Percentiles rank a stretch among this genome's conserved stretches.
Evolutionary conservation across 2,329 filamentous ascomycete genomes (phyloP).

Genomic region (Leptographium galeiforme): DNA sequence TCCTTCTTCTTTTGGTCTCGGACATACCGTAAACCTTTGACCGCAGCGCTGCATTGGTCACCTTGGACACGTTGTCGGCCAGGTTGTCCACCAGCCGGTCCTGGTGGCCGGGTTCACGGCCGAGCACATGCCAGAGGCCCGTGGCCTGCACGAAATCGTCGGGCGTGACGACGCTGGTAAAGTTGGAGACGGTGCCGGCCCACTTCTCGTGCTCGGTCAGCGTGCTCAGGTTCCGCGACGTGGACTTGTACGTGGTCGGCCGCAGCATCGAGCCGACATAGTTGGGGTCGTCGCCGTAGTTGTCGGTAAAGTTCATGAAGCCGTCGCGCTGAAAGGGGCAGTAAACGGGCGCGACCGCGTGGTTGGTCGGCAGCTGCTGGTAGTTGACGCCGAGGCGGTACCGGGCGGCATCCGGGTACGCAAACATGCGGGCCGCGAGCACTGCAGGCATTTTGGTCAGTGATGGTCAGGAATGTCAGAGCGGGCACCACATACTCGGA

Average conservation of each 20-base stretch:
- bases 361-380: neutral
- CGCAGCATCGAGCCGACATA: neutral
- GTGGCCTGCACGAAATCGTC: neutral
- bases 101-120: neutral
- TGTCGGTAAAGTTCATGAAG: neutral
- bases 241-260: neutral
- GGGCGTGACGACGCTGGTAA: neutral
- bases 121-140: neutral
- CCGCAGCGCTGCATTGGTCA: neutral
- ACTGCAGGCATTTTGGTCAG: neutral
- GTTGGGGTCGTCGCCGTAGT: neutral
- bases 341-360: neutral
- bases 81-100: neutral
- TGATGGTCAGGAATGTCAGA: no score
- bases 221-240: neutral
- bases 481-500: slow-evolving; percentile 19
- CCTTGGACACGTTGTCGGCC: neutral
- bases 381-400: neutral
- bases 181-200: neutral
- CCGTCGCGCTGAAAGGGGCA: neutral
- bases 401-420: neutral
- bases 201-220: neutral
- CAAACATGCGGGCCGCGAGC: neutral
- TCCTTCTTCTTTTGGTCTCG: no score
- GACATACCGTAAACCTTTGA: neutral